Base-by-base conservation (phyloP, 805 yeast species). In the Priceomyces melissophilus region DNA sequence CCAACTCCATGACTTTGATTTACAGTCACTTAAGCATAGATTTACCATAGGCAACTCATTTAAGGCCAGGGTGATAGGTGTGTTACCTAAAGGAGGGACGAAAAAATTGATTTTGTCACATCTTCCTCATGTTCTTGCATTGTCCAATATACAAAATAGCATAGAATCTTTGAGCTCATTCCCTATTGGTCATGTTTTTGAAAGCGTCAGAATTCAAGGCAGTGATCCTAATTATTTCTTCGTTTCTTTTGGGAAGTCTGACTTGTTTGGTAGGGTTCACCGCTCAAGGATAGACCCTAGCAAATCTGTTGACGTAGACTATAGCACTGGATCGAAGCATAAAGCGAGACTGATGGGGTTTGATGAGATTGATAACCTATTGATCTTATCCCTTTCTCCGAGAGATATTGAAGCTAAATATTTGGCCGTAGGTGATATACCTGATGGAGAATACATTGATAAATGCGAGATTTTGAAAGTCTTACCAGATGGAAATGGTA, bases 321-420 rank as follows among this genome's bases (percentile, higher is more conserved):
- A 75, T 63, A 70, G 70, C 32, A 61, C 72, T 13, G 95, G 90
- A 1, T 73, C 95, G 1, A 67, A 69, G 8, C 91, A 86, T 57
- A 62, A 65, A 35, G 95, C 96, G 4, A 80, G 97, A 61, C 82
- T 93, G 6, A 55, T 87, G 25, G 87, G 89, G 2, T 86, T 65
- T 54, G 79, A 87, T 31, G 58, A 61, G 15, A 61, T 82, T 35
- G 98, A 93, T 53, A 79, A 81, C 41, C 59, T 77, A 32, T 81
- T 80, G 52, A 71, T 79, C 33, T 64, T 91, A 50, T 81, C 95
- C 1, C 65, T 88, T 54, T 84, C 89, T 50, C 78, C 86, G 10
- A 67, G 73, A 35, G 71, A 80, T 35, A 65, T 93, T 30, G 73
- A 78, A 13, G 78, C 84, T 48, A 73, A 79, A 55, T 91, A 76